Conservation (phyloP, 2,329 filamentous ascomycete species). For the Pseudopithomyces chartarum region DNA sequence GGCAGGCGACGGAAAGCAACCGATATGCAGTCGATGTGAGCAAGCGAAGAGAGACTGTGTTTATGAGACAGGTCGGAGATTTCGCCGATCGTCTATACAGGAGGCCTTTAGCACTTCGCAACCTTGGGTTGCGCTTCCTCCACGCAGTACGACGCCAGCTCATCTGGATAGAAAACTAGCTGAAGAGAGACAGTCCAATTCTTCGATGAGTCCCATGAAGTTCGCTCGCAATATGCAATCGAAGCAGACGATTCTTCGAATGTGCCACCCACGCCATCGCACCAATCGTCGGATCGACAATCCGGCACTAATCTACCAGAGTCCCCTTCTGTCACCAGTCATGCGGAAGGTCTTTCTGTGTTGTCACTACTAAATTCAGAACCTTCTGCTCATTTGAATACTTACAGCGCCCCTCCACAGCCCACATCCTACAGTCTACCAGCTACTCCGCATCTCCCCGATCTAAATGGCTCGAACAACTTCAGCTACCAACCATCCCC, state of each 20-base stretch:
- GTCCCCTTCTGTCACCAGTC: constrained; percentile 25
- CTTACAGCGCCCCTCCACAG: constrained; percentile 13
- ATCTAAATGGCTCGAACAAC: constrained; percentile 18
- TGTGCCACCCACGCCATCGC: constrained; percentile 13
- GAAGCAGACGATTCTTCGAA: constrained; percentile 23
- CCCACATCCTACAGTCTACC: constrained; percentile 23
- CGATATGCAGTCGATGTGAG: constrained; percentile 40
- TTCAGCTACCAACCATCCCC: constrained; percentile 39
- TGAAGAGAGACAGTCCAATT: constrained; percentile 40
- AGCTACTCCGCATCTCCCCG: constrained; percentile 8
- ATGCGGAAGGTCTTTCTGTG: constrained; percentile 39
- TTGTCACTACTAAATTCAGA: constrained; percentile 41
- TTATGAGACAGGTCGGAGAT: constrained; percentile 42
- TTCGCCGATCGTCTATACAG: constrained; percentile 42
- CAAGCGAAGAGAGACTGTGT: constrained; percentile 39
- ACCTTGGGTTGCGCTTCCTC: constrained; percentile 43
- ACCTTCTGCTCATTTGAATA: constrained; percentile 28
- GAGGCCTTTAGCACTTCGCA: constrained; percentile 36
- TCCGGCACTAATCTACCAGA: constrained; percentile 17
- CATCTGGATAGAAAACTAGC: not conserved
- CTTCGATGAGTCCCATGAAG: constrained; percentile 41
- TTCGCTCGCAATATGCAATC: constrained; percentile 36
- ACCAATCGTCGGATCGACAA: constrained; percentile 19
- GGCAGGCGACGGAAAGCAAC: constrained; percentile 42
- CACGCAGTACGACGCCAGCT: constrained; percentile 27